Conservation (phyloP, 768 basidiomycete species). For the Lyophyllum decastes region DNA sequence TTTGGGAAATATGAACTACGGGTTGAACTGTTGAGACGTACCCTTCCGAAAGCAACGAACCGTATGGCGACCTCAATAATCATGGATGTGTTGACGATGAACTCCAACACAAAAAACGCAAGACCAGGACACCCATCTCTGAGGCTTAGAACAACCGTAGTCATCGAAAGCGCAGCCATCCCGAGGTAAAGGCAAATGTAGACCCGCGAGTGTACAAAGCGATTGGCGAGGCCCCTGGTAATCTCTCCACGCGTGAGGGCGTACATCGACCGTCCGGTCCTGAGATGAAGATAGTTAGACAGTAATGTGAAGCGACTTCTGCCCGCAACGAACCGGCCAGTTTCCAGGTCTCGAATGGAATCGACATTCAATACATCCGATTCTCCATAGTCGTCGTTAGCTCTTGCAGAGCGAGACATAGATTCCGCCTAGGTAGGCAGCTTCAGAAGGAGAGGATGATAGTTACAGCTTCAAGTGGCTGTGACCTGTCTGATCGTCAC, state of each 20-base stretch:
- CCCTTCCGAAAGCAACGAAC: slow-evolving; percentile 90
- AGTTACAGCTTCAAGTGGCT: neutral
- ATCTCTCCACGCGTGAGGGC: slow-evolving; percentile 83
- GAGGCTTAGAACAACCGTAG: slow-evolving; percentile 83
- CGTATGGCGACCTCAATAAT: slow-evolving; percentile 92
- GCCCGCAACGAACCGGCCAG: slow-evolving; percentile 16
- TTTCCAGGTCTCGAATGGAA: slow-evolving; percentile 22
- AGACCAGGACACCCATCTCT: slow-evolving; percentile 83
- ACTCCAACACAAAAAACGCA: slow-evolving; percentile 87
- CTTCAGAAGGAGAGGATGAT: neutral
- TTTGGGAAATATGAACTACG: neutral
- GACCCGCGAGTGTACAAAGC: slow-evolving; percentile 84
- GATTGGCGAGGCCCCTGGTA: slow-evolving; percentile 82
- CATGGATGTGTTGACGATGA: slow-evolving; percentile 90
- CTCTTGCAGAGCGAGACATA: slow-evolving; percentile 15
- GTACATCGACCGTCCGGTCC: slow-evolving; percentile 81
- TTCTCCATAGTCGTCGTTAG: slow-evolving; percentile 25
- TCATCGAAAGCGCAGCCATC: slow-evolving; percentile 86
- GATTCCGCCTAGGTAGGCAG: neutral
- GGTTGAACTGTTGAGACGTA: slow-evolving; percentile 41
- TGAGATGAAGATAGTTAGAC: slow-evolving; percentile 30
- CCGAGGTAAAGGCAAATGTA: slow-evolving; percentile 88
- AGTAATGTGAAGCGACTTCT: neutral
- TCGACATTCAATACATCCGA: slow-evolving; percentile 36
- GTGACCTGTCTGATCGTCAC: too few species aligned